A percentile compares a stretch with the other conserved stretches of the same genome.
Conservation (phyloP, 2,329 filamentous ascomycete species). For the Fusarium sp. region DNA sequence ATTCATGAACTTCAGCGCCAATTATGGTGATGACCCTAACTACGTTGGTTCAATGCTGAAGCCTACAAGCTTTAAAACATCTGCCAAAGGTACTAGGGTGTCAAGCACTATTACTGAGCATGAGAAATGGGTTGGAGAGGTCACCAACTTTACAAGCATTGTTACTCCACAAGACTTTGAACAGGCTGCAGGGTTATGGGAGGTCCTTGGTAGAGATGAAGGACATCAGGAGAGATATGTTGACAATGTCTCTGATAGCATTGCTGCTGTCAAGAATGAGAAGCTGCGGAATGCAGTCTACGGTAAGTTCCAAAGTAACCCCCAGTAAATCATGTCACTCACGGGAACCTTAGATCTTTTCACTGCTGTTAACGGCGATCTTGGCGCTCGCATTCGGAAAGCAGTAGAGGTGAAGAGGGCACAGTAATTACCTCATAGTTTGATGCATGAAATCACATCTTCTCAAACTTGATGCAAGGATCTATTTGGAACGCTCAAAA, state of each 20-base stretch:
- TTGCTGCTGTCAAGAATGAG: background rate
- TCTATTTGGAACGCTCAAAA: too few species aligned
- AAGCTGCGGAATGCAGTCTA: background rate
- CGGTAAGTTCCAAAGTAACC: too few species aligned
- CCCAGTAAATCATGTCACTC: too few species aligned
- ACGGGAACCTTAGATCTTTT: too few species aligned
- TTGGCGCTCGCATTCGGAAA: too few species aligned
- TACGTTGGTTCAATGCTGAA: slow-evolving; percentile 10
- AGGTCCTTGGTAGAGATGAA: background rate
- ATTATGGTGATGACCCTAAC: slow-evolving; percentile 8
- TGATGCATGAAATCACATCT: too few species aligned
- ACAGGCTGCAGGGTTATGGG: slow-evolving; percentile 4
- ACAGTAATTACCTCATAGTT: too few species aligned
- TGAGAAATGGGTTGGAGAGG: slow-evolving; percentile 1
- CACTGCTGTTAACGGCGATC: too few species aligned
- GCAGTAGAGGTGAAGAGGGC: too few species aligned
- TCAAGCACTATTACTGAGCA: background rate
- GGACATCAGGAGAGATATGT: slow-evolving; percentile 11
- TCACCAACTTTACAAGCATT: background rate
- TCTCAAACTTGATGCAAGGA: too few species aligned
- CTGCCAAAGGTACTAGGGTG: background rate
- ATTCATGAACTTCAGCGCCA: slow-evolving; percentile 9
- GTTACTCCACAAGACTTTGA: slow-evolving; percentile 9
- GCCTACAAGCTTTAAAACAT: background rate
- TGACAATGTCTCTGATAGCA: slow-evolving; percentile 1